Evolutionary conservation across 352 stramenopile species (phyloP).

Genomic region (Pythium vanterpoolii): DNA sequence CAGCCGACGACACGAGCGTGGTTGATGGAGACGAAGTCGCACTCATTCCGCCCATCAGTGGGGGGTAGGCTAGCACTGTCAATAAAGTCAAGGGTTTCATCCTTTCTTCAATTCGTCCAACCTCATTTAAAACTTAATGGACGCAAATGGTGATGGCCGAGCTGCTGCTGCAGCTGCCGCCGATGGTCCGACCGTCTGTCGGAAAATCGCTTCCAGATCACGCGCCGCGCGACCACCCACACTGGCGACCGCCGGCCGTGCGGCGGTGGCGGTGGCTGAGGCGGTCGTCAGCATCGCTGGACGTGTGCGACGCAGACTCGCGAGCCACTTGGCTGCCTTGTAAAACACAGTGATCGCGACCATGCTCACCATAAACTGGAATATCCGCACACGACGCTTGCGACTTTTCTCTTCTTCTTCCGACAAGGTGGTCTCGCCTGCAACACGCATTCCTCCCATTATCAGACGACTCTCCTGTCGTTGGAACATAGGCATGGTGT

Average conservation of each 20-base stretch:
- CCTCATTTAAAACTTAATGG: slow-evolving; percentile 17
- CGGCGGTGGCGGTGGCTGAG: background rate
- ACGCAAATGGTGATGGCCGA: no score
- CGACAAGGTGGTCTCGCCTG: slow-evolving; percentile 48
- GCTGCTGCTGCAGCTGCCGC: background rate
- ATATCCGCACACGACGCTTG: slow-evolving; percentile 64
- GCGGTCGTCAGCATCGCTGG: slow-evolving; percentile 33
- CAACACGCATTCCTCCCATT: background rate
- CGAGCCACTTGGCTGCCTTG: slow-evolving; percentile 56
- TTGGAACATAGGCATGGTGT: background rate
- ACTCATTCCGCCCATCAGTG: slow-evolving; percentile 81
- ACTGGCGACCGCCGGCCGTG: background rate
- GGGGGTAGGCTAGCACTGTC: slow-evolving; percentile 22
- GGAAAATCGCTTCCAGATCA: slow-evolving; percentile 70
- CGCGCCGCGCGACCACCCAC: slow-evolving; percentile 21
- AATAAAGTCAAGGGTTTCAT: background rate
- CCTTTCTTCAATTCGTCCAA: background rate
- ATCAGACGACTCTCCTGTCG: background rate
- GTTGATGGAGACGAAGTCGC: slow-evolving; percentile 73
- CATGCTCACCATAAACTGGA: slow-evolving; percentile 78
- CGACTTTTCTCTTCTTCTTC: slow-evolving; percentile 77
- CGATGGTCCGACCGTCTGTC: slow-evolving; percentile 39
- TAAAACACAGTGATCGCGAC: slow-evolving; percentile 46
- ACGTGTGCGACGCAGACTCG: slow-evolving; percentile 35
- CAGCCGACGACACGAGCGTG: slow-evolving; percentile 38